phyloP scores from a whole-genome alignment of 208 protist genomes.

The Acanthamoeba castellanii region DNA sequence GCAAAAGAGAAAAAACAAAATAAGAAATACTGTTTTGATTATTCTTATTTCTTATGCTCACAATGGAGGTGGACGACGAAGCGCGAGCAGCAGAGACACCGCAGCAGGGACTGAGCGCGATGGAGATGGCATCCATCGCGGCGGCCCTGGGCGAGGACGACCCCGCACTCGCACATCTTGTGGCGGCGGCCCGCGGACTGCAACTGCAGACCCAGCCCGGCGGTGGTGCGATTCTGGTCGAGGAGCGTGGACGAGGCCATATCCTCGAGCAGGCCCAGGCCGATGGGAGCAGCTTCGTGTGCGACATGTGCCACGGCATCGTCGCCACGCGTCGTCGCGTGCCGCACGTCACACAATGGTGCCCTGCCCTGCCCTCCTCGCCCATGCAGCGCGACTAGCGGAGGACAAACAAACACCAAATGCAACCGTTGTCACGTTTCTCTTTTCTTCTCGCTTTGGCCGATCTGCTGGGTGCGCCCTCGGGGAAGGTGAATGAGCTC shows the following conservation, averaged over 20 bases:
- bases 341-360: background rate
- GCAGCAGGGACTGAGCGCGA: background rate
- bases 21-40: no score
- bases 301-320: background rate
- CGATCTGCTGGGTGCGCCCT: no score
- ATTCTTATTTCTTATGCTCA: no score
- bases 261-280: conserved; percentile 8
- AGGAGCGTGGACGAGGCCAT: background rate
- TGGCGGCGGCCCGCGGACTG: background rate
- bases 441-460: no score
- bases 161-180: background rate
- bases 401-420: no score
- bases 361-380: background rate
- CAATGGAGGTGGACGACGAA: background rate
- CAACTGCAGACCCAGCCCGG: background rate
- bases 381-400: background rate
- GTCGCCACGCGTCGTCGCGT: background rate
- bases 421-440: no score
- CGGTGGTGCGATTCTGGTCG: background rate
- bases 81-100: background rate
- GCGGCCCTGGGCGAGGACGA: background rate
- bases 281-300: background rate
- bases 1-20: no score
- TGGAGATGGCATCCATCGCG: background rate
- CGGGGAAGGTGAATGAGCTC: no score